Evolutionary conservation across 78 protist genomes (phyloP).

Genomic region (Neovahlkampfia damariscottae): DNA sequence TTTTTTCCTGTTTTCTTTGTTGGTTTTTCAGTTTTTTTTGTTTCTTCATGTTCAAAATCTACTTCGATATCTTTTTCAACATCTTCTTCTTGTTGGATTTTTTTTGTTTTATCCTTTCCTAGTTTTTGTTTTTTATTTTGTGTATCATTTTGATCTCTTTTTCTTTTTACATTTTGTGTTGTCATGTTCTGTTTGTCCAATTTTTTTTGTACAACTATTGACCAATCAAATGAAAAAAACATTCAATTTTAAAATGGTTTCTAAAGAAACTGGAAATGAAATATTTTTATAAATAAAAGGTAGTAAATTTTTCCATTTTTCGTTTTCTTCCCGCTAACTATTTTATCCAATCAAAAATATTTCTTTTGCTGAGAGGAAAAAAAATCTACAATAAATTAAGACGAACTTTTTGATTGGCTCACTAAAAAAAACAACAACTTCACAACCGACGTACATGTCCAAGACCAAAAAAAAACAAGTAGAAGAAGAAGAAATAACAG

Average conservation of each 20-base stretch:
- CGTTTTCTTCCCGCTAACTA: no score
- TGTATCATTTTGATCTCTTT: background rate
- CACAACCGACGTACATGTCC: no score
- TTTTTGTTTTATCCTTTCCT: background rate
- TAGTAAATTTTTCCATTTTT: no score
- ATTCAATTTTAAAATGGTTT: no score
- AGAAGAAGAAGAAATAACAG: constrained; percentile 14
- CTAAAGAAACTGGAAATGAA: no score
- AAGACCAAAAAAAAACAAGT: background rate
- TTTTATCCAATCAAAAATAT: no score
- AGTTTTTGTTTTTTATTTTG: background rate
- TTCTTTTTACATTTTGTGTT: constrained; percentile 9
- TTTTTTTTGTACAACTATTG: background rate
- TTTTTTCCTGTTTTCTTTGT: background rate
- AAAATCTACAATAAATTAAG: no score
- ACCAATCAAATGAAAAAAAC: background rate
- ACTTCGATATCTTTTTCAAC: background rate
- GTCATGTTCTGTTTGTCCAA: background rate
- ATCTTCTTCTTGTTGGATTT: background rate
- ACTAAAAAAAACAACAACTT: no score
- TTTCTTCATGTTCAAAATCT: background rate
- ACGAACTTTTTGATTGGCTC: no score
- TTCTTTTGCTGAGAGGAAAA: no score
- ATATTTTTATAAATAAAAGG: no score
- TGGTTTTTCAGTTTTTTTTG: background rate